Conservation (phyloP, 345 rosid species). For the Murraya paniculata region DNA sequence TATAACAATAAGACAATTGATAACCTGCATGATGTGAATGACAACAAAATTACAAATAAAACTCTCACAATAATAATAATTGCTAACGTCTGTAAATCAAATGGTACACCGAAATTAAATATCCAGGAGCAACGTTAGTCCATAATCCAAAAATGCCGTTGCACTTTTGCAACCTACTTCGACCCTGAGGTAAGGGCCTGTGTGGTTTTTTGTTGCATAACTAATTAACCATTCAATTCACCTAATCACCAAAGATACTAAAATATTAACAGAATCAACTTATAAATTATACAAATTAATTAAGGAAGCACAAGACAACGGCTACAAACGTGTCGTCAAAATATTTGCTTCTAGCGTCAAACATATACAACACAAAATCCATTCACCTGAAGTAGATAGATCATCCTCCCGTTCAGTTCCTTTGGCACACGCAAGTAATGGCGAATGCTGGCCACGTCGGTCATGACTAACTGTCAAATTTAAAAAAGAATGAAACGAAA, state of each 20-base stretch:
- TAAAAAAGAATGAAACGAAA: background rate
- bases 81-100: too few species aligned
- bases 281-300: too few species aligned
- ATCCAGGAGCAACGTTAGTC: background rate
- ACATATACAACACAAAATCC: background rate
- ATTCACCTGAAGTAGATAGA: slow-evolving; percentile 53
- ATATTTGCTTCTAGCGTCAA: background rate
- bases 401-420: slow-evolving; percentile 57
- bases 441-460: slow-evolving; percentile 26
- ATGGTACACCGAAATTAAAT: too few species aligned
- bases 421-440: slow-evolving; percentile 37
- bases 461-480: slow-evolving; percentile 29
- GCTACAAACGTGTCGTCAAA: background rate
- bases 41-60: too few species aligned
- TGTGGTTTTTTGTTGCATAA: background rate
- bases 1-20: background rate
- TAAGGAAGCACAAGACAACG: background rate
- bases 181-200: background rate
- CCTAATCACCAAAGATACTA: background rate
- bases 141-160: background rate
- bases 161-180: background rate
- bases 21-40: background rate
- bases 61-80: background rate
- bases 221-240: background rate
- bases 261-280: background rate